Conservation (phyloP, 2,329 filamentous ascomycete species). For the Sporothrix humicola region DNA sequence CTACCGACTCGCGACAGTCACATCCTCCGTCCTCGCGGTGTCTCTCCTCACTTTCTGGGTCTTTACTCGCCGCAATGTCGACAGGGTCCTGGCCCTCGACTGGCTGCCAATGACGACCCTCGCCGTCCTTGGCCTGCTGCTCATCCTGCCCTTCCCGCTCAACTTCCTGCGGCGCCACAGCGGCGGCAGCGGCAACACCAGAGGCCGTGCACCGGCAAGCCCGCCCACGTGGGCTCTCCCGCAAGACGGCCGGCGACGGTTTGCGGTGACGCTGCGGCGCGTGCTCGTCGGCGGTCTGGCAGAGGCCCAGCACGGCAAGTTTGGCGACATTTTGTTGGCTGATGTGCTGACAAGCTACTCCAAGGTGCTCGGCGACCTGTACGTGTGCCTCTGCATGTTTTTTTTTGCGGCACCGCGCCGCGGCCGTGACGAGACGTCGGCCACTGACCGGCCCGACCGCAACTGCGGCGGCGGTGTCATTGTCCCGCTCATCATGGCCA, state of each 20-base stretch:
- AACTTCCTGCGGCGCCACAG: constrained; percentile 56
- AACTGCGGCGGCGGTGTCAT: constrained; percentile 78
- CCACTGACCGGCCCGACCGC: constrained; percentile 80
- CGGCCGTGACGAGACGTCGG: constrained; percentile 61
- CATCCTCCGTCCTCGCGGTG: constrained; percentile 71
- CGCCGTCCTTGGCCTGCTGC: constrained; percentile 70
- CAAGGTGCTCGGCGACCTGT: constrained; percentile 88
- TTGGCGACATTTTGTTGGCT: constrained; percentile 90
- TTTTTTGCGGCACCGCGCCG: constrained; percentile 53
- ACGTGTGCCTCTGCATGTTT: constrained; percentile 91
- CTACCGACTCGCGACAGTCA: constrained; percentile 81
- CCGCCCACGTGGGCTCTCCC: constrained; percentile 51
- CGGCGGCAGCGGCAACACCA: neutral
- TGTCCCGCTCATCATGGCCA: constrained; percentile 81
- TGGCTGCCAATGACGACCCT: constrained; percentile 88
- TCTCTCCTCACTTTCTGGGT: constrained; percentile 85
- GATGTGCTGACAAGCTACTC: constrained; percentile 95
- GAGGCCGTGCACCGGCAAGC: neutral
- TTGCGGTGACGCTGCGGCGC: constrained; percentile 76
- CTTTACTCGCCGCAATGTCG: constrained; percentile 71
- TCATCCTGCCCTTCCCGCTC: constrained; percentile 64
- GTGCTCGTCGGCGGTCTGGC: constrained; percentile 86
- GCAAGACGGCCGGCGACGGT: constrained; percentile 72
- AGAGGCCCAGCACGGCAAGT: constrained; percentile 85
- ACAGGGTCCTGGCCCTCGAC: constrained; percentile 77